Base-by-base conservation (phyloP, 148 eudicot species). In the Euryodendron excelsum region DNA sequence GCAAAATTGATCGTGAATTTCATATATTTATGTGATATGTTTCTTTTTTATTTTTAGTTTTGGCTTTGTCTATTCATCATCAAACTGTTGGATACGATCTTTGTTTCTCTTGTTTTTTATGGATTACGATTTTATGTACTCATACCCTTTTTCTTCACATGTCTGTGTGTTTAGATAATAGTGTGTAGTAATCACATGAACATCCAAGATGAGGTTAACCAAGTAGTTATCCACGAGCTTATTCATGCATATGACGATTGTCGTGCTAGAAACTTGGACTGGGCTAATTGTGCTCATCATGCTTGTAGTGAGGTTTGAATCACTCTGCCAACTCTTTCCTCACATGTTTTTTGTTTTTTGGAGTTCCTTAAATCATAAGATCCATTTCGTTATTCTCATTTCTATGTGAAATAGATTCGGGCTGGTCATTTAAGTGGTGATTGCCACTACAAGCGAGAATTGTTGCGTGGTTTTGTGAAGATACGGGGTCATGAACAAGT, bases 361-460 rank as follows among this genome's bases (percentile, higher is more conserved):
- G 62, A 70, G 23, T 36, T 70, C 18, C 71, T 73, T 45, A 59
- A 61, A 78, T 33, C 20, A 8, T 68, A 34, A 66, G 7, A 45
- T 65, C 31, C 5, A 3, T 66, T 31, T 52, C 33, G 52, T 44
- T 39, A 17, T 25, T 75, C 47, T 30, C 3, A 10, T 72, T 45
- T 53, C 18, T 17, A 53, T 45, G 55, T 25, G 64, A 69, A 72
- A 73, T 81, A 92, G 94, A 95, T 95, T 50, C 90, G 99, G 71
- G 97, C 99, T 62, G 97, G 93, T n/a, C 99, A 93, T 86, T 82
- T 95, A 47, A 93, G 99, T 80, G 98, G 98, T 74, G 99, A 95
- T 75, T 95, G 99, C 67, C 97, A 93, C 84, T 90, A 80, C 73
- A 95, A 93, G 69, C 88, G 99, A 53, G 97, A 95, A 71, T 79